phyloP scores from a whole-genome alignment of 345 rosid species.

The Clarkia xantiana region DNA sequence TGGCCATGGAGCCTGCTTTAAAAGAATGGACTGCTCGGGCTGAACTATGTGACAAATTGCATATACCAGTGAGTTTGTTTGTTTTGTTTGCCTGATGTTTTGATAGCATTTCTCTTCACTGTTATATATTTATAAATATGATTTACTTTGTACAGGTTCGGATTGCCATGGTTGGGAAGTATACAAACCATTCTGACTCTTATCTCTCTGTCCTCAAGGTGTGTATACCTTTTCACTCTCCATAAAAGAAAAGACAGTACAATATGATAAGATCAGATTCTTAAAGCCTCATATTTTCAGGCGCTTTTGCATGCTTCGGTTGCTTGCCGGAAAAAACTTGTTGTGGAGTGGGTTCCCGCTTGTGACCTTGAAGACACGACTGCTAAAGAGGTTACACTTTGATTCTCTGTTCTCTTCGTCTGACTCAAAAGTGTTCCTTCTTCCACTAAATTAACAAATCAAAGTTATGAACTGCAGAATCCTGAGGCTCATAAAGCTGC shows the following conservation, averaged over 20 bases:
- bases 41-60: slow-evolving; percentile 44
- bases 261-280: neutral
- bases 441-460: slow-evolving; percentile 13
- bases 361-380: slow-evolving; percentile 61
- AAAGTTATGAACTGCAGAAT: slow-evolving; percentile 34
- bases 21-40: slow-evolving; percentile 67
- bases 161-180: slow-evolving; percentile 94
- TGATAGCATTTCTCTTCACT: neutral
- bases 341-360: slow-evolving; percentile 82
- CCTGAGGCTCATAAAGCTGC: slow-evolving; percentile 59
- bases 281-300: slow-evolving; percentile 16
- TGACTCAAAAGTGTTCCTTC: neutral
- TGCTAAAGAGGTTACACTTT: slow-evolving; percentile 36
- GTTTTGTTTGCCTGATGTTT: neutral
- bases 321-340: slow-evolving; percentile 52
- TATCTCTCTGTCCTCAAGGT: slow-evolving; percentile 88
- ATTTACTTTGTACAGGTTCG: slow-evolving; percentile 38
- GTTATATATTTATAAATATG: slow-evolving; percentile 1
- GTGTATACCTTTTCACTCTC: neutral
- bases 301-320: slow-evolving; percentile 97
- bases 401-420: slow-evolving; percentile 3
- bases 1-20: slow-evolving; percentile 48
- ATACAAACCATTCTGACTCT: slow-evolving; percentile 76
- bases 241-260: too few relatives aligned
- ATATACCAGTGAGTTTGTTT: slow-evolving; percentile 43